Base-by-base conservation (phyloP, 2,329 filamentous ascomycete genomes). In the Fusarium verrucosum region DNA sequence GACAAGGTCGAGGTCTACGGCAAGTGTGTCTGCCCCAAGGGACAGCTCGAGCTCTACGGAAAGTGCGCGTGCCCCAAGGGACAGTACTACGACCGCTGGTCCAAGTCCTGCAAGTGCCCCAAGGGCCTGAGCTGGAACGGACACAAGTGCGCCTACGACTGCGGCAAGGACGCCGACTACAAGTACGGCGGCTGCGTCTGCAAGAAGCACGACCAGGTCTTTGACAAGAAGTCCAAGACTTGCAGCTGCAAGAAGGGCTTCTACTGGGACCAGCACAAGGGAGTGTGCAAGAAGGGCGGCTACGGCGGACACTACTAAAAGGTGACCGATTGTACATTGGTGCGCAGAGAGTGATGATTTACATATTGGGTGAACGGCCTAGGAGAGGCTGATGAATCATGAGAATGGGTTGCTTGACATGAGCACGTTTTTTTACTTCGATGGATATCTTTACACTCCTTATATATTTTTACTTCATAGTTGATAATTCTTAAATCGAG, bases 171-270 rank as follows among this genome's bases (percentile, higher is more conserved):
- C 13, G 66, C 66, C 9, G 50, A 67, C 22, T 69, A 56, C 46
- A 69, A 58, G 50, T 46, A 58, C 30, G 61, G 52, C n/a, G 49
- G 19, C n/a, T 69, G 66, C 13, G 61, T 69, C 36, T 69, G 66
- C 50, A 68, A 58, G 47, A 70, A 58, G 51, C 32, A 55, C 22
- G 55, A 50, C 52, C 58, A 63, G 41, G 46, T 61, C 22, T 69
- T 50, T 26, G 26, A 68, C 55, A 52, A 59, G 47, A 30, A 65
- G 28, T 23, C 26, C 37, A 66, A 63, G 58, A 46, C 41, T 35
- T 68, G 66, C 37, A 37, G 25, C 20, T 69, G 66, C 51, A 66
- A 69, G 59, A 8, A 49, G 1, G 62, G 58, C 2, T 54, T 46
- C 43, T 55, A 37, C 43, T 67, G 22, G 13, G 28, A 62, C 50